A percentile compares a stretch with the other conserved stretches of the same genome.
Evolutionary conservation across 2,329 filamentous ascomycete species (phyloP).

Genomic region (Sclerotinia trifoliorum): DNA sequence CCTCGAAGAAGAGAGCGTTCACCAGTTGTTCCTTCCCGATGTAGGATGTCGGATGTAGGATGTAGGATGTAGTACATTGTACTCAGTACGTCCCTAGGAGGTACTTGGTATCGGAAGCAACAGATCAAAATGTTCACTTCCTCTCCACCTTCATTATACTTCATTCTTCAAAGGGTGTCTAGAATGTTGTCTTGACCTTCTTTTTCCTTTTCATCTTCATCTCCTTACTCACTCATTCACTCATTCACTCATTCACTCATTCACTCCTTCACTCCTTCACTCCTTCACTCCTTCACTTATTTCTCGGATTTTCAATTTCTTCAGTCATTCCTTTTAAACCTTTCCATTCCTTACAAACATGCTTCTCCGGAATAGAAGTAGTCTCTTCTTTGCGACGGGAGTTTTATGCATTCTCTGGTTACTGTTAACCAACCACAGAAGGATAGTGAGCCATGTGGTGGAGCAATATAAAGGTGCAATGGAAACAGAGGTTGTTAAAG

Average conservation of each 20-base stretch:
- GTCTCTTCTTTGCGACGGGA: conserved; percentile 8
- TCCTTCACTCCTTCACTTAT: not conserved
- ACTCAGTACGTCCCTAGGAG: not conserved
- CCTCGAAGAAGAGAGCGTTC: not conserved
- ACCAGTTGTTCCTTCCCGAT: not conserved
- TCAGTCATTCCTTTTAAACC: not conserved
- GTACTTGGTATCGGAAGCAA: not conserved
- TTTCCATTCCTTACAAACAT: not conserved
- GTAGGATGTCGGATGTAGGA: no score
- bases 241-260: not conserved
- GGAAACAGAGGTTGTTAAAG: not conserved
- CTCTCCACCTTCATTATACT: not conserved
- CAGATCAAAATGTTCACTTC: not conserved
- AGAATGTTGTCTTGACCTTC: not conserved
- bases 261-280: no score
- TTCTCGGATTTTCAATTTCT: not conserved
- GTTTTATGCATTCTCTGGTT: conserved; percentile 8
- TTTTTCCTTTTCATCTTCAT: not conserved
- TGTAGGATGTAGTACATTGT: no score
- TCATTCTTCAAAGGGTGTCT: not conserved
- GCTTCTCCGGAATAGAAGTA: conserved; percentile 17
- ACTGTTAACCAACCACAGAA: conserved; percentile 4
- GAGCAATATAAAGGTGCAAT: conserved; percentile 6
- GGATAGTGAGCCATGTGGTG: conserved; percentile 15
- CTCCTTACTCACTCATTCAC: not conserved